A percentile compares a stretch with the other conserved stretches of the same genome.
phyloP scores from a whole-genome alignment of 1,139 yeast species.

The Lodderomyces margitis region DNA sequence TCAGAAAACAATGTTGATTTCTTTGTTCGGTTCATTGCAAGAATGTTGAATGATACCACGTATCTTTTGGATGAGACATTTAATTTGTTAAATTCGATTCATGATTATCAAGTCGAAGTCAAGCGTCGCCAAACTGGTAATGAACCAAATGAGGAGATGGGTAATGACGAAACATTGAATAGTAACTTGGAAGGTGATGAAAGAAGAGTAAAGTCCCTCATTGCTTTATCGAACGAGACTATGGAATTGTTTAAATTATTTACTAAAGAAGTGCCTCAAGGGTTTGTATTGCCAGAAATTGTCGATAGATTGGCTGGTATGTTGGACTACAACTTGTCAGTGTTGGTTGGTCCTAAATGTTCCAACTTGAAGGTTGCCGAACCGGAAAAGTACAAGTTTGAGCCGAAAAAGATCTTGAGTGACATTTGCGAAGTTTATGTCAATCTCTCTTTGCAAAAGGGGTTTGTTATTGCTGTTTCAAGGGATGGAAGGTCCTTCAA shows the following conservation, averaged over 20 bases:
- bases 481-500: slow-evolving; percentile 87
- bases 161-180: slow-evolving; percentile 58
- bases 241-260: slow-evolving; percentile 75
- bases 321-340: slow-evolving; percentile 87
- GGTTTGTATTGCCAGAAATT: slow-evolving; percentile 84
- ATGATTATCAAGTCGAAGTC: slow-evolving; percentile 63
- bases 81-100: slow-evolving; percentile 74
- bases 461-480: slow-evolving; percentile 78
- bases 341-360: slow-evolving; percentile 93
- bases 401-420: slow-evolving; percentile 70
- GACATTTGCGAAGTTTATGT: slow-evolving; percentile 74
- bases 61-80: slow-evolving; percentile 89
- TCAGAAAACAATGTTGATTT: slow-evolving; percentile 70
- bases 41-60: slow-evolving; percentile 93
- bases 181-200: slow-evolving; percentile 62
- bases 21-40: slow-evolving; percentile 87
- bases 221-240: slow-evolving; percentile 82
- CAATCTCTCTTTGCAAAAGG: slow-evolving; percentile 61
- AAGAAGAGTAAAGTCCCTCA: slow-evolving; percentile 74
- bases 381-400: slow-evolving; percentile 81
- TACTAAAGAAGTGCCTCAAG: slow-evolving; percentile 81
- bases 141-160: slow-evolving; percentile 45
- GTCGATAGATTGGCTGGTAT: slow-evolving; percentile 93
- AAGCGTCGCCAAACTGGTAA: slow-evolving; percentile 20
- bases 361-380: slow-evolving; percentile 79